Base-by-base conservation (phyloP, 192 early-diverging fungal species). In the Entomortierella parvispora region DNA sequence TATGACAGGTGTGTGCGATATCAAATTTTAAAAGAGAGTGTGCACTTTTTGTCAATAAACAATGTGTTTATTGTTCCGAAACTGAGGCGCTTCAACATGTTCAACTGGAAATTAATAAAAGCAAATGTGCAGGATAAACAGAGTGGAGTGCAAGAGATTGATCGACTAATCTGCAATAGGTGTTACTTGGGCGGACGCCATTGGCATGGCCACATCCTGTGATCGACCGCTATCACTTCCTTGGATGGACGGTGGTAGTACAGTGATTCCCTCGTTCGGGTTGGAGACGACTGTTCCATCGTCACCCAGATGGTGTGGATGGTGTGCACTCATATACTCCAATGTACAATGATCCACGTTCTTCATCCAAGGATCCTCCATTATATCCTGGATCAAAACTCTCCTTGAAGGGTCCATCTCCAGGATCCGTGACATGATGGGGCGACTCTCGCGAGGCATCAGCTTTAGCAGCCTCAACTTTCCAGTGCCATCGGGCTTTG, bases 361-460 rank as follows among this genome's bases (percentile, higher is more conserved):
- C 63, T 87, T 86, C 64, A 90, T 90, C 96, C 96, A 97, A 22
- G 86, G 77, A 70, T 89, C 88, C 11, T 89, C 82, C 29, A 95
- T 66, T 23, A 94, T 83, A 29, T 90, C 86, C 20, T 84, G 81
- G 50, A 97, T 84, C 15, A 86, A 81, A n/a, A 76, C 67, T 9
- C 93, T 88, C 23, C 81, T 84, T 28, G 65, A 70, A 9, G 81
- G 71, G 44, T 91, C 84, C 4, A 87, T 84, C 40, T 92, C 85
- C 31, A 94, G 65, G 67, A 94, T 90, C 44, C 84, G 81, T 25
- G 79, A 68, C 32, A 94, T 88, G 37, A 90, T 82, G 10, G 83
- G 61, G 22, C 86, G 82, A 47, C 88, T 84, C 60, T 86, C 88
- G 11, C 83, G 61, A 4, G 86, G 89, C 52, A 91, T 83, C 60